Conservation (phyloP, 2,329 filamentous ascomycete species). For the Fusarium beomiforme region DNA sequence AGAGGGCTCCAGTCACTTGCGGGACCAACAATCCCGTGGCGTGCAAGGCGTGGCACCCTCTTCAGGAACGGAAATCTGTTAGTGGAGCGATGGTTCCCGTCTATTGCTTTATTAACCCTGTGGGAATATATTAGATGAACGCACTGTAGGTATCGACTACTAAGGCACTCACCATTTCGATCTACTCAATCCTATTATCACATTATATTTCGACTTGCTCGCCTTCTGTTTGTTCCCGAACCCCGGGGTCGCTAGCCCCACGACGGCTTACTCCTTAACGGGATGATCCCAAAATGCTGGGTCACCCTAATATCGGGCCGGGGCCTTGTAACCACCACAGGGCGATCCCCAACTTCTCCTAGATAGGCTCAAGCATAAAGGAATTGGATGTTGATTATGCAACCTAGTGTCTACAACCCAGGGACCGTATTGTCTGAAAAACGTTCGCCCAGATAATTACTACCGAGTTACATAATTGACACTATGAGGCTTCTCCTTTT, state of each 20-base stretch:
- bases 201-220: neutral
- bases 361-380: neutral
- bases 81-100: slow-evolving; percentile 6
- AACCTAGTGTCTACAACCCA: neutral
- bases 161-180: neutral
- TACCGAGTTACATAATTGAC: neutral
- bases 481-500: neutral
- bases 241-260: slow-evolving; percentile 20
- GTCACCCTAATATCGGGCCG: slow-evolving; percentile 36
- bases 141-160: neutral
- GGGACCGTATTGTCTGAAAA: neutral
- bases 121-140: neutral
- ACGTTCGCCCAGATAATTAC: neutral
- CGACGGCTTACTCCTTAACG: slow-evolving; percentile 25
- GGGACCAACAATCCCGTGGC: slow-evolving; percentile 22
- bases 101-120: neutral
- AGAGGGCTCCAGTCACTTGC: slow-evolving; percentile 19
- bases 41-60: slow-evolving; percentile 9
- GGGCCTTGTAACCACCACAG: slow-evolving; percentile 38
- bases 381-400: neutral
- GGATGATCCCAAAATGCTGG: slow-evolving; percentile 37
- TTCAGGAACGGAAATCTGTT: slow-evolving; percentile 1
- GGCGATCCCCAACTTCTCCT: slow-evolving; percentile 5
- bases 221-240: neutral
- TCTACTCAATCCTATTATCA: neutral